Evolutionary conservation across 2,329 filamentous ascomycete genomes (phyloP).

Genomic region (Cladophialophora yegresii): DNA sequence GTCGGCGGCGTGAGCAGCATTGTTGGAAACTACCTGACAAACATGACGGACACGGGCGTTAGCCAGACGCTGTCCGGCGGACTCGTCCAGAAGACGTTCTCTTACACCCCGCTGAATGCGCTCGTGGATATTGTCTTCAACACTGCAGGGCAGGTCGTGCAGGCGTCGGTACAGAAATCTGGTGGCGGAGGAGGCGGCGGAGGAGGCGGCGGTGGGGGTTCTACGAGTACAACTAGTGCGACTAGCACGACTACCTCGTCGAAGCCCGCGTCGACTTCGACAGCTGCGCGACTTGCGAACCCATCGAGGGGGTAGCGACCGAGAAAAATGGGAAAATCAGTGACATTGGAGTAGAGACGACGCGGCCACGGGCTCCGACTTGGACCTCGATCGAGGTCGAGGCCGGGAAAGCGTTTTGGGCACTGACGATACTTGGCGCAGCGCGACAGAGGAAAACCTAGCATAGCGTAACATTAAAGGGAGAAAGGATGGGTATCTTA

Average conservation of each 20-base stretch:
- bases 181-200: neutral
- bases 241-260: conserved; percentile 3
- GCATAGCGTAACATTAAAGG: no score
- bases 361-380: no score
- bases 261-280: conserved; percentile 12
- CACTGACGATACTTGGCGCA: no score
- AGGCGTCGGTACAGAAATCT: conserved; percentile 42
- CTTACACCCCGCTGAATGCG: conserved; percentile 53
- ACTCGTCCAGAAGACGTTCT: conserved; percentile 55
- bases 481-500: no score
- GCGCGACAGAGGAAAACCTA: no score
- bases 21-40: conserved; percentile 60
- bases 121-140: conserved; percentile 61
- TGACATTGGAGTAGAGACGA: neutral
- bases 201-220: neutral
- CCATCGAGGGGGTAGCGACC: conserved; percentile 5
- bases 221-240: conserved; percentile 4
- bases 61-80: conserved; percentile 27
- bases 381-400: no score
- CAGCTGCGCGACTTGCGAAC: conserved; percentile 3
- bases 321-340: neutral
- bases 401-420: no score
- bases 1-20: conserved; percentile 57
- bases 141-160: conserved; percentile 57
- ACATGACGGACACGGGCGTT: conserved; percentile 57